These are phyloP conservation scores for Alloteropsis semialata DNA, from an alignment of 176 grass and related monocot species.

Conservation along the genomic window DNA sequence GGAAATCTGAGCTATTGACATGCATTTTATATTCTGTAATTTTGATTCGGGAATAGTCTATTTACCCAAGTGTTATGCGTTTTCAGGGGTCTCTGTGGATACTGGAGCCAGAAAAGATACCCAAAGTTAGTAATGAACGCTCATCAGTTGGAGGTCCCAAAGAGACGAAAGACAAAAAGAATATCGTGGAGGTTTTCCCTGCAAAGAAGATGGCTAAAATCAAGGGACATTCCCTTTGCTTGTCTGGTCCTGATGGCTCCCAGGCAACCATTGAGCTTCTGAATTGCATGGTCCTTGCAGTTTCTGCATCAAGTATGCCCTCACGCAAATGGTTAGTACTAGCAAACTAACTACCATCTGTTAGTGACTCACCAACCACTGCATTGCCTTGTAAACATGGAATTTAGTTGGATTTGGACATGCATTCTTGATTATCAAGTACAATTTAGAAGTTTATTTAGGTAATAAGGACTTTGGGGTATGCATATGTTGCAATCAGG, in stretches of 20 bases:
- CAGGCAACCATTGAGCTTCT: constrained; percentile 57
- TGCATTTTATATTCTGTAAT: too few relatives aligned
- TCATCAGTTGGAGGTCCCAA: constrained; percentile 44
- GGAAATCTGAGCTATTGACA: too few relatives aligned
- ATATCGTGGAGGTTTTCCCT: constrained; percentile 71
- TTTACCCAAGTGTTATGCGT: not conserved
- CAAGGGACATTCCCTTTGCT: constrained; percentile 52
- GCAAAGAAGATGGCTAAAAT: constrained; percentile 74
- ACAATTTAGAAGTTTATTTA: not conserved
- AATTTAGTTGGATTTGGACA: not conserved
- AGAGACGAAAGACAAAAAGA: constrained; percentile 60
- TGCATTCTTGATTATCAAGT: not conserved
- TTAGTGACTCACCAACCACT: not conserved
- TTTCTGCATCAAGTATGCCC: constrained; percentile 73
- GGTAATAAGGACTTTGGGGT: not conserved
- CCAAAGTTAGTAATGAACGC: constrained; percentile 53
- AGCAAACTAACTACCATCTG: not conserved
- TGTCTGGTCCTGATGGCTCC: constrained; percentile 61
- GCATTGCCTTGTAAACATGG: not conserved
- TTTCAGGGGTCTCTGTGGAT: constrained; percentile 84
- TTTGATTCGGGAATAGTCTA: constrained; percentile 16
- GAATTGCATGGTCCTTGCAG: constrained; percentile 60
- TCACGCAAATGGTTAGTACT: constrained; percentile 91
- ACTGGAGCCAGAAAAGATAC: constrained; percentile 77
- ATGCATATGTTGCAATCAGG: not conserved